Evolutionary conservation across 208 protist species (phyloP).

Genomic region (Acanthamoeba castellanii): DNA sequence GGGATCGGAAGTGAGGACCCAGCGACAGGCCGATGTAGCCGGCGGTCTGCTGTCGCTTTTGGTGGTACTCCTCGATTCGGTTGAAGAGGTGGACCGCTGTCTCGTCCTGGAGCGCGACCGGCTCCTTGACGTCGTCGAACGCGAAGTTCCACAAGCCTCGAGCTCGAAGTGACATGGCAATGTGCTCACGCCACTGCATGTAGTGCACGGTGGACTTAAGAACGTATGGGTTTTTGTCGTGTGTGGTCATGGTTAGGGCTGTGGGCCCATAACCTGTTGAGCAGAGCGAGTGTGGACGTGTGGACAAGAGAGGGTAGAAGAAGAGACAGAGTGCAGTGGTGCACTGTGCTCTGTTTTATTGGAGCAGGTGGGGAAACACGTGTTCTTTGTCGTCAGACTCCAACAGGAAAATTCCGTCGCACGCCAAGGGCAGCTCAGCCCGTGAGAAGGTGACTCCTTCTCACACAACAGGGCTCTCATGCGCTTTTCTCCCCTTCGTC

Average conservation of each 20-base stretch:
- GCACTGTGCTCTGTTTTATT: too few relatives aligned
- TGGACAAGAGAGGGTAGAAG: neutral
- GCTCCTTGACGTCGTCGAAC: neutral
- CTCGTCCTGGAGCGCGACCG: neutral
- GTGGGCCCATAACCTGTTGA: constrained; percentile 8
- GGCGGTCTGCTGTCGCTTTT: neutral
- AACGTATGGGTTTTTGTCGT: too few relatives aligned
- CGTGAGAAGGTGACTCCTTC: neutral
- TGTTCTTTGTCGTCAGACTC: neutral
- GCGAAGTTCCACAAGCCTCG: neutral
- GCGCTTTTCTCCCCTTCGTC: too few relatives aligned
- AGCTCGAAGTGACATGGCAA: neutral
- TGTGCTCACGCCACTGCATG: neutral
- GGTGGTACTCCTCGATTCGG: neutral
- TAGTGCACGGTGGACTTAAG: neutral
- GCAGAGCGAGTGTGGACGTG: neutral
- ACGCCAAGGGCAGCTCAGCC: neutral
- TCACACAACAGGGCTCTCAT: neutral
- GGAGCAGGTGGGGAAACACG: neutral
- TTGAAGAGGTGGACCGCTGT: neutral
- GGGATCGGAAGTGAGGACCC: too few relatives aligned
- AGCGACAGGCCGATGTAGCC: neutral
- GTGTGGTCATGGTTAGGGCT: neutral
- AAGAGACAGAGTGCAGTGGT: too few relatives aligned
- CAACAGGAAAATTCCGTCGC: neutral